Conservation (phyloP, 768 basidiomycete genomes). For the Tylopilus sp. region DNA sequence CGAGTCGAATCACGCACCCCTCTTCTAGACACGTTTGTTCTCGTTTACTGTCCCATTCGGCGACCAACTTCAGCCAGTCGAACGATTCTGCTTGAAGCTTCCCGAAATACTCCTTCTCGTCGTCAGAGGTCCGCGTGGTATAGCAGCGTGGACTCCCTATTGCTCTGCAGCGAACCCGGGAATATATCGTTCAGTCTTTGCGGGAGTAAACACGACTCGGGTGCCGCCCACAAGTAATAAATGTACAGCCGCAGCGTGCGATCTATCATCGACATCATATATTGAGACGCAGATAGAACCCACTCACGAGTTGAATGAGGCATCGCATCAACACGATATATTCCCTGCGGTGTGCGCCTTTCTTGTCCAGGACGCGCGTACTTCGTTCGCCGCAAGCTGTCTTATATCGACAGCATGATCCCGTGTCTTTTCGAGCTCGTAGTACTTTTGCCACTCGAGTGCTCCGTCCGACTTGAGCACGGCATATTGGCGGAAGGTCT, state of each 20-base stretch:
- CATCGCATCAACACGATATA: conserved; percentile 22
- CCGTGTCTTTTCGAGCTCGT: conserved; percentile 4
- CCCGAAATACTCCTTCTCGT: conserved; percentile 19
- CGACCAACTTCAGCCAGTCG: conserved; percentile 16
- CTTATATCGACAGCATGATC: conserved; percentile 10
- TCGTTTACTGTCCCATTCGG: conserved; percentile 21
- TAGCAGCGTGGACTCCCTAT: conserved; percentile 12
- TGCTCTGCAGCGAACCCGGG: conserved; percentile 20
- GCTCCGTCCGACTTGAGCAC: conserved; percentile 15
- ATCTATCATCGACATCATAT: background rate
- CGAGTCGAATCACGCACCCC: conserved; percentile 4
- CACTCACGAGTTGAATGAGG: conserved; percentile 21
- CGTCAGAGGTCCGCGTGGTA: conserved; percentile 25
- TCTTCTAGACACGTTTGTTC: conserved; percentile 5
- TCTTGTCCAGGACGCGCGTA: conserved; percentile 7
- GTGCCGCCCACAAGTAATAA: conserved; percentile 27
- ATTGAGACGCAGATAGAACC: background rate
- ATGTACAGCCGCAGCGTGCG: conserved; percentile 14
- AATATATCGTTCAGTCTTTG: conserved; percentile 26
- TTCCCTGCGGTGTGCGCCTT: conserved; percentile 14
- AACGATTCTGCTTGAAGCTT: conserved; percentile 15
- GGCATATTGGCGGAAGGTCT: conserved; percentile 20
- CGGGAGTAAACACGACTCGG: conserved; percentile 24
- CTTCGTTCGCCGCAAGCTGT: conserved; percentile 19
- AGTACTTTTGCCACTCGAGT: conserved; percentile 27